Evolutionary conservation across 2,329 filamentous ascomycete species (phyloP), one percentile per base, ranked within the genome.

Genomic region (Claviceps africana): DNA sequence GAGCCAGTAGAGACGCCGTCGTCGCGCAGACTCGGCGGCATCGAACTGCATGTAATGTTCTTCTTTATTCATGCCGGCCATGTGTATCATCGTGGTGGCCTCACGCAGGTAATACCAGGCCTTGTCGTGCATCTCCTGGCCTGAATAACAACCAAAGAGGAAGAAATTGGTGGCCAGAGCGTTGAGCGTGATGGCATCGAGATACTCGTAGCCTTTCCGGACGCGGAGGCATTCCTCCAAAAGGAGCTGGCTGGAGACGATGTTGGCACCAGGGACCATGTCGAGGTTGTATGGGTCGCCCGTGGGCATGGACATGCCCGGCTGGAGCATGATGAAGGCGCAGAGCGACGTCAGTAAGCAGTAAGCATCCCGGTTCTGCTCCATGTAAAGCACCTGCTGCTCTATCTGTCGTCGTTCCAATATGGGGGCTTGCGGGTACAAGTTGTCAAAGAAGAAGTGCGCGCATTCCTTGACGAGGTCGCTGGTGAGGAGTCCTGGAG

Each of bases 71-170:
- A 84, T 77, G 51, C 73, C 74, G 30, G 72, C 65, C 59, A 83
- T 76, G 59, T 81, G 75, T 30, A 77, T 74, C 65, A 91, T 72
- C 6, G 86, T 89, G 1, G 81, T 83, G 6, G 85, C 84, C 66
- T 93, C 86, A 28, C 86, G 81, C 10, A 91, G 71, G 63, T 88
- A 81, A 62, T 82, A 89, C 86, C 86, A 91, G 1, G 85, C 86
- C 64, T 82, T 82, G 56, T 85, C 81, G 63, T 89, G 84, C 63
- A 82, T 74, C 56, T 88, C 84, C 47, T 87, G 70, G 39, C 80
- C 83, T 55, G 85, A 83, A 63, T 84, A 80, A 53, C 82, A 83
- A 39, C 79, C 83, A 59, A 87, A 89, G 28, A 91, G 65, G 64
- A 91, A 89, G 66, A 86, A 88, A 51, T 83, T 88, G n/a, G 84